Evolutionary conservation across 2,329 filamentous ascomycete genomes (phyloP).

Genomic region (Geosmithia flava): DNA sequence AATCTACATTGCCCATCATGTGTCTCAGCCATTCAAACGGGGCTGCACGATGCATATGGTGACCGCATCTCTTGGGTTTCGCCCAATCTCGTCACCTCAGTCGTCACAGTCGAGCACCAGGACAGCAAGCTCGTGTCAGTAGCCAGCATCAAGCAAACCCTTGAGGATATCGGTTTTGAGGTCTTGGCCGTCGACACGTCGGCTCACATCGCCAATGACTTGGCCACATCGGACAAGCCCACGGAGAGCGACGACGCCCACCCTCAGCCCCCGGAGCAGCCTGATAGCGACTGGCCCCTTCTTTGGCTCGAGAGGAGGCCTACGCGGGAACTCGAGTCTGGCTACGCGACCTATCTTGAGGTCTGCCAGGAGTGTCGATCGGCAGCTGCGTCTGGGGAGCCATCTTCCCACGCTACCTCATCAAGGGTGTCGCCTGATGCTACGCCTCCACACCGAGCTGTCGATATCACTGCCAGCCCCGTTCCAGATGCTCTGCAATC

Average conservation of each 20-base stretch:
- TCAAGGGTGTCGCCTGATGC: background rate
- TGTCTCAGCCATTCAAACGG: slow-evolving; percentile 50
- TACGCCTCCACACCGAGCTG: background rate
- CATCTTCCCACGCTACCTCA: background rate
- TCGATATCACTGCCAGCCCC: background rate
- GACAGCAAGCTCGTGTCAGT: slow-evolving; percentile 24
- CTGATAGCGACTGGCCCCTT: background rate
- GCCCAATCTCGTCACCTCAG: slow-evolving; percentile 59
- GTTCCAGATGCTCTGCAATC: background rate
- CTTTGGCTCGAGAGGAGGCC: background rate
- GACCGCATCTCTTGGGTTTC: slow-evolving; percentile 45
- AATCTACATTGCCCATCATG: slow-evolving; percentile 74
- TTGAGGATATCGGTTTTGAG: slow-evolving; percentile 48
- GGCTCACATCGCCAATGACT: slow-evolving; percentile 12
- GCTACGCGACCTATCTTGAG: slow-evolving; percentile 18
- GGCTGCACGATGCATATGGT: slow-evolving; percentile 33
- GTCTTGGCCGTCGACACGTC: slow-evolving; percentile 34
- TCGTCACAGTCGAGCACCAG: slow-evolving; percentile 47
- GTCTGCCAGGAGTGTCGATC: slow-evolving; percentile 22
- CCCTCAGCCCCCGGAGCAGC: background rate
- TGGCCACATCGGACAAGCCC: background rate
- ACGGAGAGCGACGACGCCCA: background rate
- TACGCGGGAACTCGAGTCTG: slow-evolving; percentile 1
- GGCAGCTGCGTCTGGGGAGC: background rate
- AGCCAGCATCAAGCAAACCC: slow-evolving; percentile 28